Evolutionary conservation across 192 early-diverging fungal species (phyloP).

Genomic region (Linnemannia zychae): DNA sequence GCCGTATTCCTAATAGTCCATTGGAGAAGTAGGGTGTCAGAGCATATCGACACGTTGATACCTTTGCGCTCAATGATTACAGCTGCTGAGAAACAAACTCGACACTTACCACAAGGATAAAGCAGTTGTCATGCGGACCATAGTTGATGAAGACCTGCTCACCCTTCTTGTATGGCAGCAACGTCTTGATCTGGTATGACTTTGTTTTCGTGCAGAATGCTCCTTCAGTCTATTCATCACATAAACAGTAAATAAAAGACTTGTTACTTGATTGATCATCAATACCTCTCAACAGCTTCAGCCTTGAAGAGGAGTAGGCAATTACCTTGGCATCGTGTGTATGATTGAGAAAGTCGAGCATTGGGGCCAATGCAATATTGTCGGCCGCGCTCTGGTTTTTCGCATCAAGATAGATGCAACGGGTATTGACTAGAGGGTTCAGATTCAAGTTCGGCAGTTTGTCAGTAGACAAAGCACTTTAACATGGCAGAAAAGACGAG

Average conservation of each 20-base stretch:
- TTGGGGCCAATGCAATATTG: conserved; percentile 79
- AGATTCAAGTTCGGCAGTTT: not conserved
- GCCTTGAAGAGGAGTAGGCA: not conserved
- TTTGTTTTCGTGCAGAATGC: conserved; percentile 61
- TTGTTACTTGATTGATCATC: not conserved
- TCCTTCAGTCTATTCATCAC: conserved; percentile 58
- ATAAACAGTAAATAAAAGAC: not conserved
- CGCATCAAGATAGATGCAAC: conserved; percentile 67
- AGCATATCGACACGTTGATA: not conserved
- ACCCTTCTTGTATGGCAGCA: conserved; percentile 69
- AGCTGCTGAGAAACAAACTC: not conserved
- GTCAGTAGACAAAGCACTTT: not conserved
- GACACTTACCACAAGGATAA: conserved; percentile 57
- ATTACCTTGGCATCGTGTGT: conserved; percentile 65
- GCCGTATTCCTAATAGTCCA: conserved; percentile 63
- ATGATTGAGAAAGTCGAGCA: conserved; percentile 86
- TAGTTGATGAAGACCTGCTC: conserved; percentile 75
- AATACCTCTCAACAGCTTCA: not conserved
- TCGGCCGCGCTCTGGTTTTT: conserved; percentile 57
- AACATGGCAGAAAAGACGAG: not conserved
- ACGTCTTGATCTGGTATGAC: conserved; percentile 77
- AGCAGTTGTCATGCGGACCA: conserved; percentile 69
- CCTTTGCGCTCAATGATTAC: not conserved
- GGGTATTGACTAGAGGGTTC: conserved; percentile 64
- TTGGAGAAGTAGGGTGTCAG: not conserved